Conservation (phyloP, 495 filamentous ascomycete genomes). For the Halenospora varia region DNA sequence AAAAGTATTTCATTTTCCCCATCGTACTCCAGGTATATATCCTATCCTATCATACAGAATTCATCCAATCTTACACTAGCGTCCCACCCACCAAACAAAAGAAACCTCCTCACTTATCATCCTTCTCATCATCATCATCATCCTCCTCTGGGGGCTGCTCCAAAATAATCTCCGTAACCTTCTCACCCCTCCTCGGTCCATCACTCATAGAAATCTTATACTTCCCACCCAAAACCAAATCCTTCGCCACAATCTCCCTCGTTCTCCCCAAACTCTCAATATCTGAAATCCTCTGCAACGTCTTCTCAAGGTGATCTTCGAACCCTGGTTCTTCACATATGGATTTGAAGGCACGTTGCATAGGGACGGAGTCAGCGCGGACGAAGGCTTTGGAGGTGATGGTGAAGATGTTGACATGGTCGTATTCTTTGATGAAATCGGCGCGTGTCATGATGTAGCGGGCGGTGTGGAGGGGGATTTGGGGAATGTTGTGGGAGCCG, state of each 20-base stretch:
- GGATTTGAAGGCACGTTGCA: constrained; percentile 86
- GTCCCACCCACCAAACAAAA: too few relatives aligned
- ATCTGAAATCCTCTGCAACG: constrained; percentile 74
- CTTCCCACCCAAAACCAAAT: constrained; percentile 65
- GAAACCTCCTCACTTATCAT: too few relatives aligned
- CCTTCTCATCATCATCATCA: too few relatives aligned
- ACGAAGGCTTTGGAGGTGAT: constrained; percentile 87
- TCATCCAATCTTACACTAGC: too few relatives aligned
- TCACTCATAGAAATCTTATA: constrained; percentile 55
- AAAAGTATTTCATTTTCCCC: too few relatives aligned
- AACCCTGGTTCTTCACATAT: constrained; percentile 73
- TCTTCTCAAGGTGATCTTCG: constrained; percentile 74
- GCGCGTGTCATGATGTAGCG: constrained; percentile 91
- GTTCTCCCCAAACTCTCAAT: constrained; percentile 94
- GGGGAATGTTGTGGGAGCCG: constrained; percentile 72
- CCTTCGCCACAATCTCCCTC: constrained; percentile 86
- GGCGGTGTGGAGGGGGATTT: constrained; percentile 77
- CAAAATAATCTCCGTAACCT: constrained; percentile 11
- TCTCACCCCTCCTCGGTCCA: constrained; percentile 12
- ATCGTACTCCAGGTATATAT: too few relatives aligned
- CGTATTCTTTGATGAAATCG: constrained; percentile 90
- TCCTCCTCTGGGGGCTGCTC: constrained; percentile 10
- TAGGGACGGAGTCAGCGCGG: constrained; percentile 89
- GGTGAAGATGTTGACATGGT: constrained; percentile 92
- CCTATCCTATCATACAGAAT: too few relatives aligned